Base-by-base conservation (phyloP, 2,329 filamentous ascomycete genomes). In the Scleromitrula shiraiana region DNA sequence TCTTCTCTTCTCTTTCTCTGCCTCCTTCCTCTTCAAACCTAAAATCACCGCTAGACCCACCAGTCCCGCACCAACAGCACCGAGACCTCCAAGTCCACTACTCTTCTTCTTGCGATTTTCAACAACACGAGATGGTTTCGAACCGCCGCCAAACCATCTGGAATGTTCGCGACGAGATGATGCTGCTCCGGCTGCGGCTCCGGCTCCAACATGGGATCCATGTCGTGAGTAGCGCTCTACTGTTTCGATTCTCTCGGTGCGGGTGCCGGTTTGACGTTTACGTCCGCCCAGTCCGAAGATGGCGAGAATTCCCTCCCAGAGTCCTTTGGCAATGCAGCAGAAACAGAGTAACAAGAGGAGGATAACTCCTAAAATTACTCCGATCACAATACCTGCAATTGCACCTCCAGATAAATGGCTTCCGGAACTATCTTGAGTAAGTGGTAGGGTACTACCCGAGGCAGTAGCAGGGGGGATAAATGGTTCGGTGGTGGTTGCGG, bases 381-480 rank as follows among this genome's bases (percentile, higher is more conserved):
- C 85, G 48, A 90, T 82, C 55, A 90, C 85, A 59, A 90, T 90
- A 51, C 85, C 85, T 14, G 86, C 85, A 58, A 90, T 90, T 51
- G 83, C 85, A 44, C 85, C 85, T 36, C 73, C 76, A 58, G 81
- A 85, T 46, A 90, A 73, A 15, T 63, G 67, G 36, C 68, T 40
- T 17, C 40, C 47, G 15, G 33, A 32, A 24, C 50, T 22, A 8
- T 29, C 10, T 6, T 40, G 38, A 5, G 49, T 40, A 9, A 60
- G 52, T 10, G 60, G 60, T 7, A 62, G 40, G 1, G 52, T 40
- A 33, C 50, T 61, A 23, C 71, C 72, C 38, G 72, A 75, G 6
- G 76, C 75, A 4, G 74, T 70, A n/a, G 76, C 74, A 33, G 73
- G 70, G 0, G 74, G 69, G 35, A 67, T 58, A 60, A 76, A 78